A percentile compares a stretch with the other conserved stretches of the same genome.
phyloP scores from a whole-genome alignment of 495 filamentous ascomycete species.

The Penicillium pancosmium region DNA sequence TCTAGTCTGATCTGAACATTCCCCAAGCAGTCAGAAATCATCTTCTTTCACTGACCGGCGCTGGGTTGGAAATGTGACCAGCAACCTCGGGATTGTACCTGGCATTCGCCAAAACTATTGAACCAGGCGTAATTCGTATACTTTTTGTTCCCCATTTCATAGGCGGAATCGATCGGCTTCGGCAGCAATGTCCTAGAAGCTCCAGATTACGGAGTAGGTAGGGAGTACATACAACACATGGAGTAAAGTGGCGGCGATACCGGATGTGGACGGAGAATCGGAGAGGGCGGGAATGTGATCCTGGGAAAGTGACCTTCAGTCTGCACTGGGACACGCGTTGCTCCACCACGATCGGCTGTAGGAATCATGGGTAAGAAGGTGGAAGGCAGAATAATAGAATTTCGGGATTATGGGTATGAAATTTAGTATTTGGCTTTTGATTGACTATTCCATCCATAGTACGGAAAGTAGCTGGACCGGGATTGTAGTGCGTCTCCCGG shows the following conservation, averaged over 20 bases:
- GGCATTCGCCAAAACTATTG: constrained; percentile 14
- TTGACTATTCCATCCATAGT: not conserved
- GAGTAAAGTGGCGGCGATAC: constrained; percentile 22
- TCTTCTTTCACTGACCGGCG: not conserved
- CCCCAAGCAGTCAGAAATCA: not conserved
- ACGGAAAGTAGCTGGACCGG: not conserved
- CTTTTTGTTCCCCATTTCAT: constrained; percentile 4
- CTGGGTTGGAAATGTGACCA: constrained; percentile 23
- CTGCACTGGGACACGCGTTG: constrained; percentile 18
- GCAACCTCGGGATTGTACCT: constrained; percentile 24
- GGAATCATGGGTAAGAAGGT: not conserved
- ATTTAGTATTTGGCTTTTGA: too few relatives aligned
- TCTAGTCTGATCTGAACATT: not conserved
- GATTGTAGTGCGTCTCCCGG: not conserved
- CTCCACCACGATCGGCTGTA: constrained; percentile 21
- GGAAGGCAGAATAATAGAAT: constrained; percentile 17
- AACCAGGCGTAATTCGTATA: not conserved
- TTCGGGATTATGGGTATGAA: not conserved
- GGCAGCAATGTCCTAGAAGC: constrained; percentile 5
- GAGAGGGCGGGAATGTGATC: constrained; percentile 24
- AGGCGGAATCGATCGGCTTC: constrained; percentile 18
- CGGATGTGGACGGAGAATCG: constrained; percentile 24
- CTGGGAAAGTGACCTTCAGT: constrained; percentile 2
- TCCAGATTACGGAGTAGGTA: constrained; percentile 8
- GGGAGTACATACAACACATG: not conserved